phyloP scores from a whole-genome alignment of 163 green algal species.

The Chlorella variabilis region DNA sequence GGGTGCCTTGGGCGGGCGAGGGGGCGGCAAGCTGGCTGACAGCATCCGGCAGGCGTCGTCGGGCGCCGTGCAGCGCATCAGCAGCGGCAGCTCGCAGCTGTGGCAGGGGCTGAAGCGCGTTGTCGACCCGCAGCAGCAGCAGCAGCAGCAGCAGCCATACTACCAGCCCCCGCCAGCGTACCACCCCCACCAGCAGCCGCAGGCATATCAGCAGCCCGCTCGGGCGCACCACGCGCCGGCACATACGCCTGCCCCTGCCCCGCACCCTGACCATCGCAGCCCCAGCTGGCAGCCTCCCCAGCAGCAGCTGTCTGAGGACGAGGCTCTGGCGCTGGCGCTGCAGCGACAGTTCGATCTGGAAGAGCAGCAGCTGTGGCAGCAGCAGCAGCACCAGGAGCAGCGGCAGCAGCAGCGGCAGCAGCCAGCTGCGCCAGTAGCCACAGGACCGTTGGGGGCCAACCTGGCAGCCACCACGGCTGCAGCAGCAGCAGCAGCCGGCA shows the following conservation, averaged over 20 bases:
- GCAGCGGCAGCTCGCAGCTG: conserved; percentile 12
- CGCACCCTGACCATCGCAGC: not conserved
- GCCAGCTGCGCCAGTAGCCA: conserved; percentile 2
- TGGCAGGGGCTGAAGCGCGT: conserved; percentile 14
- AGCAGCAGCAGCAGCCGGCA: conserved; percentile 5
- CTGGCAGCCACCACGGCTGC: not conserved
- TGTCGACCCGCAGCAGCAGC: not conserved
- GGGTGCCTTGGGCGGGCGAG: too few relatives aligned
- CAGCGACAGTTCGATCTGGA: conserved; percentile 42
- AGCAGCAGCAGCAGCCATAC: not conserved
- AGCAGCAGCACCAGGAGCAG: conserved; percentile 12
- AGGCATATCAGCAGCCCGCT: not conserved
- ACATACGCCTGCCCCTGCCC: not conserved
- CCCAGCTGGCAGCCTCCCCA: not conserved
- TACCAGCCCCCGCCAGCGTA: not conserved
- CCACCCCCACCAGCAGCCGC: too few relatives aligned
- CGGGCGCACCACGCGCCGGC: not conserved
- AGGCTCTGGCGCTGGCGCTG: conserved; percentile 37
- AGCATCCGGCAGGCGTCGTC: not conserved
- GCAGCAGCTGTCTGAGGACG: conserved; percentile 22
- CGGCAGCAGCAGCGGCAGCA: not conserved
- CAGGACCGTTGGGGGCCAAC: conserved; percentile 6
- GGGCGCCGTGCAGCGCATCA: conserved; percentile 16
- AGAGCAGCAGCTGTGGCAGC: conserved; percentile 1
- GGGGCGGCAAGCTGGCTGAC: not conserved